Evolutionary conservation across 179 eudicot genomes (phyloP), one percentile per base, ranked within the genome.

Genomic region (Silene vulgaris): DNA sequence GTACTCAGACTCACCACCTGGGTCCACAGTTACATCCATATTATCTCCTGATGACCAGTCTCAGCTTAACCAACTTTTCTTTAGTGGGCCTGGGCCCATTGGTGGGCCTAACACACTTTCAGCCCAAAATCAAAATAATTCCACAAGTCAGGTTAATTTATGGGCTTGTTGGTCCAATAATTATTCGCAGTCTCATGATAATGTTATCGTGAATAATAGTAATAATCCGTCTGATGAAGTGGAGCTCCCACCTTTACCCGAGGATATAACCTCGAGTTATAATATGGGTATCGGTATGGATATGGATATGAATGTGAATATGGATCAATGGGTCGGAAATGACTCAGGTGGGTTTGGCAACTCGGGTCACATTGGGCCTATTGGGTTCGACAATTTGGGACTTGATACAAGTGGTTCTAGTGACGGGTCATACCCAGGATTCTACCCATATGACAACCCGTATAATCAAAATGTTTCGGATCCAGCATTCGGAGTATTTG

Each of bases 21-120:
- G 85, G n/a, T 85, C 88, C 67, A 85, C 91, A 0, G 82, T 87
- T 79, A 87, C 91, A 16, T 85, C 90, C 61, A 82, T 85, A 26
- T 60, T 81, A 1, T 88, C 90, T 40, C 90, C 91, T 0, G 90
- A 88, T 52, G 85, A 87, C 43, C 79, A 75, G 19, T 35, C 59
- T 40, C 73, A 63, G 29, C 71, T 69, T 16, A 80, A 70, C 78
- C 82, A 82, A 35, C 63, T 82, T 50, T 71, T 81, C 12, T 72
- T 73, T 37, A 19, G 60, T 45, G 23, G 73, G 75, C 77, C 82
- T 45, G 23, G 73, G 72, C 77, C 82, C 11, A 37, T 7, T 21
- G 73, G 54, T 52, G 77, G 77, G 74, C 77, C 79, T 8, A 37
- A 72, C 52, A 56, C 65, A 35, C 67, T 65, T 8, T 63, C 81